These are phyloP conservation scores for Omphalea diandra DNA, from an alignment of 441 rosid genomes.

Conservation along the genomic window DNA sequence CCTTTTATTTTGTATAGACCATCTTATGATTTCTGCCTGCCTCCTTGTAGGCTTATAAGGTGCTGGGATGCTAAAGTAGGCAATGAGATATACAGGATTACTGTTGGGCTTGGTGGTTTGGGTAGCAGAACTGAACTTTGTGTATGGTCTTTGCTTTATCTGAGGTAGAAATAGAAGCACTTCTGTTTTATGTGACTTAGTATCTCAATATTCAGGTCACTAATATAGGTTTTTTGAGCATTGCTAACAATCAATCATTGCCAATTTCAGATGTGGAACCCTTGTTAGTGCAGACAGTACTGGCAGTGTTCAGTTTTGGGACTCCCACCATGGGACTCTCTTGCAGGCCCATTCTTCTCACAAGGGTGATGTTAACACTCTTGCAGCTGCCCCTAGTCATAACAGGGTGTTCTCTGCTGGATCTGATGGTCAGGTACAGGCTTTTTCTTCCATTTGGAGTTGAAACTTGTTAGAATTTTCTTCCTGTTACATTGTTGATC, in stretches of 20 bases:
- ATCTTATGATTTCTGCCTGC: conserved; percentile 17
- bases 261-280: conserved; percentile 60
- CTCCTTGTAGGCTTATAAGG: conserved; percentile 68
- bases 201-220: conserved; percentile 1
- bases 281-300: conserved; percentile 94
- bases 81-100: conserved; percentile 78
- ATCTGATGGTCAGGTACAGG: conserved; percentile 87
- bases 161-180: conserved; percentile 50
- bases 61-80: conserved; percentile 80
- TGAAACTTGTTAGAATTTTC: neutral
- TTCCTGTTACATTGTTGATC: neutral
- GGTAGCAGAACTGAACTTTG: conserved; percentile 76
- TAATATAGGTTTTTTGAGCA: neutral
- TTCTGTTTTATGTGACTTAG: neutral
- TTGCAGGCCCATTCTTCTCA: conserved; percentile 78
- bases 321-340: conserved; percentile 79
- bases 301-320: conserved; percentile 96
- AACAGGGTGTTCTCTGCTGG: conserved; percentile 92
- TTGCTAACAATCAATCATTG: conserved; percentile 23
- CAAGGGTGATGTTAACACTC: conserved; percentile 90
- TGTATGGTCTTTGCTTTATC: conserved; percentile 80
- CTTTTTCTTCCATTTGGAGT: conserved; percentile 2
- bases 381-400: conserved; percentile 84
- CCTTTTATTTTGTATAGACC: neutral
- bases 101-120: conserved; percentile 83